Base-by-base conservation (phyloP, 352 stramenopile genomes). In the Pythium scleroteichum region DNA sequence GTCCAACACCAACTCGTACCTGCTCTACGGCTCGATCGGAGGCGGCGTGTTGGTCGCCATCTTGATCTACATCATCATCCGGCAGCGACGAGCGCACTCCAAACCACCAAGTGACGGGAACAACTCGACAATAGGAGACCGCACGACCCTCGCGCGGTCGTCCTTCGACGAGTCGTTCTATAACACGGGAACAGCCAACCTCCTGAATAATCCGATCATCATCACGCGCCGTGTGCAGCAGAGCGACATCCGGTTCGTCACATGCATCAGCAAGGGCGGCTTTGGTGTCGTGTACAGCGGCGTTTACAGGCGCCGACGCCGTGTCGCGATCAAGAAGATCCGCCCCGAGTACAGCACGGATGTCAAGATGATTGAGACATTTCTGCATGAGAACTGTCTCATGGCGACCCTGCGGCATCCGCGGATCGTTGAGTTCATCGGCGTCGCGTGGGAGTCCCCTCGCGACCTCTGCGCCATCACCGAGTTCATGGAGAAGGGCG, bases 51-150 rank as follows among this genome's bases (percentile, higher is more conserved):
- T 84, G 20, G 71, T 84, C 1, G 73, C 70, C 17, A 57, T 76
- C 10, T 53, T 84, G 47, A 64, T 84, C 23, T 84, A 82, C 41
- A 61, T 84, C 29, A 72, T 79, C 20, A 64, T 81, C 59, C 62
- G 64, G 16, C 70, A 68, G 23, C 45, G 45, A 32, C 50, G 50
- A 3, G 17, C 23, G 22, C 17, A 42, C 35, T 10, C 22, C 33
- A 29, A 17, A 6, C 9, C 20, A 17, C 26, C 40, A 8, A 26
- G 41, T 33, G 22, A 57, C 35, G 26, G 27, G 13, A 46, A 50
- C 24, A 35, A 39, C 22, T 59, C 48, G 16, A 39, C 45, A n/a
- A 27, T n/a, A 20, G 16, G 20, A 20, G 35, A 27, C 41, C 23
- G 23, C 14, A 23, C 16, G 16, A 45, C 14, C 22, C 29, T 19